A percentile compares a stretch with the other conserved stretches of the same genome.
Conservation (phyloP, 1,139 yeast species). For the Candida pseudoviswanathii region DNA sequence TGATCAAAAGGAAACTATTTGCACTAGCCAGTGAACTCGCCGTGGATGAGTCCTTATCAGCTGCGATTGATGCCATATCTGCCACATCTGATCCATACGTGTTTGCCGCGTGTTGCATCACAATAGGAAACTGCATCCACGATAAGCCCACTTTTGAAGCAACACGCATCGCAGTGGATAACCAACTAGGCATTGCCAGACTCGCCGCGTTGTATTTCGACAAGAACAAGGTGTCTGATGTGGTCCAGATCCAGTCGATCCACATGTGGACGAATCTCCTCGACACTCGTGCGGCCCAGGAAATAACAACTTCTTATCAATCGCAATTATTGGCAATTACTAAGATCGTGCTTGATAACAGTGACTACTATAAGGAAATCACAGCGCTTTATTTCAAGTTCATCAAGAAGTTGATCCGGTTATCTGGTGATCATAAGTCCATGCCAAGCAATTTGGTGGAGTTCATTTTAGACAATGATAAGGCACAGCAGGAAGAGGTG, state of each 20-base stretch:
- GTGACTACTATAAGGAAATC: constrained; percentile 39
- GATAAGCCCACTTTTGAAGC: constrained; percentile 20
- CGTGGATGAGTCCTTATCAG: constrained; percentile 26
- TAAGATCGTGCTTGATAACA: constrained; percentile 34
- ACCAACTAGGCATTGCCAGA: constrained; percentile 16
- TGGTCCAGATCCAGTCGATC: constrained; percentile 41
- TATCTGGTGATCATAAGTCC: not conserved
- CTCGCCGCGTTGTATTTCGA: constrained; percentile 27
- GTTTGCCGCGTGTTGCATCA: constrained; percentile 31
- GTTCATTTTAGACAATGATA: not conserved
- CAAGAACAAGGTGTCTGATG: constrained; percentile 29
- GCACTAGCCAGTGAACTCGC: constrained; percentile 40
- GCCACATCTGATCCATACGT: constrained; percentile 26
- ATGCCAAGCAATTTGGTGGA: not conserved
- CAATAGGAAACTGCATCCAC: constrained; percentile 39
- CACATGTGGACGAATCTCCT: constrained; percentile 39
- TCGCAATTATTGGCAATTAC: constrained; percentile 13
- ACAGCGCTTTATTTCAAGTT: constrained; percentile 29
- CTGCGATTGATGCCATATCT: constrained; percentile 12
- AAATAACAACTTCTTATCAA: too few species aligned
- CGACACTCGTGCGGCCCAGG: constrained; percentile 18
- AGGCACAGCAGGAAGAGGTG: not conserved
- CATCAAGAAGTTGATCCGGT: constrained; percentile 30
- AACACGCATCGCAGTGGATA: constrained; percentile 14
- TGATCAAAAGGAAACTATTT: constrained; percentile 33